Conservation (phyloP, 2,329 filamentous ascomycete genomes). For the Colletotrichum chrysophilum region DNA sequence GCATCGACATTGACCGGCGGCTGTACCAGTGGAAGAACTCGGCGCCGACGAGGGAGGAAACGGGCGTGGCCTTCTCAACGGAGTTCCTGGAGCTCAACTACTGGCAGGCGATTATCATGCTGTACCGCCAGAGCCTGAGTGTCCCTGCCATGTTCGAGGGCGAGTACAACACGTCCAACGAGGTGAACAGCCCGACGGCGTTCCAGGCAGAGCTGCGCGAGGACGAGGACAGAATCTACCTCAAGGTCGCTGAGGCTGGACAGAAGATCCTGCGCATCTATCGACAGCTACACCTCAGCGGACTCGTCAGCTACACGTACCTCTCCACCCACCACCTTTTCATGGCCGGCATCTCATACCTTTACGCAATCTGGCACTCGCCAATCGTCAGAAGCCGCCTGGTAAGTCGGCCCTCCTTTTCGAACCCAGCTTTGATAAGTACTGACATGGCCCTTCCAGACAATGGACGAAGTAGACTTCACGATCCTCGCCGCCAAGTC, state of each 20-base stretch:
- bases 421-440: neutral
- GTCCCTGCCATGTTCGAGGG: slow-evolving; percentile 85
- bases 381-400: slow-evolving; percentile 84
- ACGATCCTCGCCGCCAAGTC: slow-evolving; percentile 93
- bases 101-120: slow-evolving; percentile 96
- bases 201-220: slow-evolving; percentile 71
- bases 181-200: slow-evolving; percentile 67
- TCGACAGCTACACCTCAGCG: slow-evolving; percentile 83
- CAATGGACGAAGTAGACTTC: slow-evolving; percentile 96
- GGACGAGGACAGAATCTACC: slow-evolving; percentile 89
- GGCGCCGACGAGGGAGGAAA: slow-evolving; percentile 78
- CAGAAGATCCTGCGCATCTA: slow-evolving; percentile 93
- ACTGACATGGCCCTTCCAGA: slow-evolving; percentile 48
- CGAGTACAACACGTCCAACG: slow-evolving; percentile 72
- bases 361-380: slow-evolving; percentile 98
- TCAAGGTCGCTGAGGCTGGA: slow-evolving; percentile 94
- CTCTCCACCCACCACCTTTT: slow-evolving; percentile 95
- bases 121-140: slow-evolving; percentile 89
- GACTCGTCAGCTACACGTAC: slow-evolving; percentile 95
- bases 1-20: slow-evolving; percentile 83
- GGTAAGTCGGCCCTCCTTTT: slow-evolving; percentile 57
- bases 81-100: slow-evolving; percentile 96
- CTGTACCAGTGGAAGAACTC: slow-evolving; percentile 86
- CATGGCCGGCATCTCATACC: slow-evolving; percentile 95
- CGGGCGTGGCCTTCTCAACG: slow-evolving; percentile 86